Base-by-base conservation (phyloP, 192 early-diverging fungal species). In the Radiomyces spectabilis region DNA sequence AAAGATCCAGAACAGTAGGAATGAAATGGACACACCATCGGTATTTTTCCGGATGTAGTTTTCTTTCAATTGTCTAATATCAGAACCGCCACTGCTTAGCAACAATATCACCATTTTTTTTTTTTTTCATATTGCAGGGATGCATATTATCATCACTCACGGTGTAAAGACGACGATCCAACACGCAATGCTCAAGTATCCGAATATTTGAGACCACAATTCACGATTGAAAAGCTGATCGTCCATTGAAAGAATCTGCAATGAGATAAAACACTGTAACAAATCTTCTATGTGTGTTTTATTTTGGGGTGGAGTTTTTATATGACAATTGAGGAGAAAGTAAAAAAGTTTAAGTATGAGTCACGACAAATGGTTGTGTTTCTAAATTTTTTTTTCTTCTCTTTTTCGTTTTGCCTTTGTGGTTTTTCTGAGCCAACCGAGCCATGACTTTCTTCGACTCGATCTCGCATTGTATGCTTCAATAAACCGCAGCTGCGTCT, bases 111-210 rank as follows among this genome's bases (percentile, higher is more conserved):
- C 9, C 27, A 27, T 30, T 79, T 18, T 44, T 44, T 44, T 44
- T 18, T 26, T 18, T 1, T 10, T 26, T 9, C 18, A 26, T n/a
- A 44, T 44, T n/a, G 25, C 19, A 7, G 24, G 40, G 27, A 37
- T 26, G 30, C 4, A 44, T 8, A 22, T 15, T 24, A 47, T 29
- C 19, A 57, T 29, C 8, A 58, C 79, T 73, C 76, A 84, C 82
- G 89, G 89, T 40, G 84, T 80, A 71, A 87, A 85, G 47, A 92
- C 89, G 3, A 88, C 76, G 30, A 92, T 70, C 89, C 89, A 92
- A 63, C 87, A 85, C 5, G 47, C 67, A 18, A 88, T 79, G 38
- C 82, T 85, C n/a, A 85, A 37, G 41, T 83, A 84, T 26, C 85
- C 88, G 37, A 75, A 69, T 15, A 79, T 26, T 27, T 78, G 61